A percentile compares a stretch with the other conserved stretches of the same genome.
These are phyloP conservation scores for Pezizomycotina sp. DNA, from an alignment of 2,329 filamentous ascomycete genomes.

Conservation along the genomic window DNA sequence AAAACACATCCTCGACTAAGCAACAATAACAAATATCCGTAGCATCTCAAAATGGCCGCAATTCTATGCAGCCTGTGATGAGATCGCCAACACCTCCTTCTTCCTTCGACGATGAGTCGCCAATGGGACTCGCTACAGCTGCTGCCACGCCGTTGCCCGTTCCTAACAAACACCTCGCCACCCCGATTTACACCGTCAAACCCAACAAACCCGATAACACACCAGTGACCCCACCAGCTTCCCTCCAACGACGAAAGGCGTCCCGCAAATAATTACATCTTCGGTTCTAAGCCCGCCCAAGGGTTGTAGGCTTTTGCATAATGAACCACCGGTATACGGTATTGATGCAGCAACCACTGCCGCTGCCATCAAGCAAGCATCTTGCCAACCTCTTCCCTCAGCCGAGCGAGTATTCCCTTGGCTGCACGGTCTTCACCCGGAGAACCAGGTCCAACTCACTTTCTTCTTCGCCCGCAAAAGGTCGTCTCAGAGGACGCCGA, in stretches of 20 bases:
- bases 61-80: too few relatives aligned
- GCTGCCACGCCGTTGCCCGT: slow-evolving; percentile 23
- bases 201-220: slow-evolving; percentile 18
- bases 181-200: slow-evolving; percentile 22
- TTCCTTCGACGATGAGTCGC: slow-evolving; percentile 18
- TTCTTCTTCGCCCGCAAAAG: slow-evolving; percentile 73
- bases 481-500: slow-evolving; percentile 51
- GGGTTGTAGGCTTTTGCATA: slow-evolving; percentile 41
- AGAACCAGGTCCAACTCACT: slow-evolving; percentile 72
- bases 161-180: slow-evolving; percentile 26
- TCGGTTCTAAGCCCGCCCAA: slow-evolving; percentile 64
- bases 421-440: slow-evolving; percentile 80
- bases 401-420: slow-evolving; percentile 84
- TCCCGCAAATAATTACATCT: slow-evolving; percentile 36
- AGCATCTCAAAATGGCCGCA: too few relatives aligned
- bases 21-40: too few relatives aligned
- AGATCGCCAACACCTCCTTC: slow-evolving; percentile 33
- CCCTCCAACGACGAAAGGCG: slow-evolving; percentile 36
- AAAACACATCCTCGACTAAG: too few relatives aligned
- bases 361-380: slow-evolving; percentile 56
- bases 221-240: slow-evolving; percentile 47
- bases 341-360: slow-evolving; percentile 53
- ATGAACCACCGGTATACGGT: slow-evolving; percentile 48
- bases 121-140: slow-evolving; percentile 21
- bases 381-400: slow-evolving; percentile 67